Conservation (phyloP, 2,329 filamentous ascomycete genomes). For the Claviceps quebecensis region DNA sequence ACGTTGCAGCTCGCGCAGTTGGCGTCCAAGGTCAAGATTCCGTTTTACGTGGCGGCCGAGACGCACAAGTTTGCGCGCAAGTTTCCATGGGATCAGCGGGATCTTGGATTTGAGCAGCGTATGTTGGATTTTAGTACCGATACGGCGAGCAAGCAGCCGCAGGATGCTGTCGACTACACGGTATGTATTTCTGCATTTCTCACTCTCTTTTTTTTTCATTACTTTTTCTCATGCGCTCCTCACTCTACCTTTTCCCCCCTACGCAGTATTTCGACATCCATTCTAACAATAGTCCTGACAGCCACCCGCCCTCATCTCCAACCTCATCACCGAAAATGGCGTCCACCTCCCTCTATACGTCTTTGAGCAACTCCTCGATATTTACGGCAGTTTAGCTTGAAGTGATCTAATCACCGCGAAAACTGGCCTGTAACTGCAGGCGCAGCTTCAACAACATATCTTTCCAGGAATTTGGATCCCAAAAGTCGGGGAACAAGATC, state of each 20-base stretch:
- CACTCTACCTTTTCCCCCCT: too few relatives aligned
- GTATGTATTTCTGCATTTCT: slow-evolving; percentile 27
- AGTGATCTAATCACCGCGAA: not conserved
- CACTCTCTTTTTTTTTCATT: not conserved
- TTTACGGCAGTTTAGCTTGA: slow-evolving; percentile 28
- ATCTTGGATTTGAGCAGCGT: slow-evolving; percentile 65
- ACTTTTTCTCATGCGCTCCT: too few relatives aligned
- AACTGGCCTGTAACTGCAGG: too few relatives aligned
- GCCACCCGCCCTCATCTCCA: slow-evolving; percentile 55
- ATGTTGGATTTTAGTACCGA: slow-evolving; percentile 59
- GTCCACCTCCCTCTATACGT: slow-evolving; percentile 57
- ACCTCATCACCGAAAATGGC: slow-evolving; percentile 63
- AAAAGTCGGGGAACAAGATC: too few relatives aligned
- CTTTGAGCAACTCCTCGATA: slow-evolving; percentile 56
- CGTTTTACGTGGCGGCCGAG: slow-evolving; percentile 85
- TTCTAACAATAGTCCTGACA: slow-evolving; percentile 16
- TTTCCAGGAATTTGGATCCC: too few relatives aligned
- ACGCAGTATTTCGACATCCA: not conserved
- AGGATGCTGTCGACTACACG: slow-evolving; percentile 56
- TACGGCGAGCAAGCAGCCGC: slow-evolving; percentile 27
- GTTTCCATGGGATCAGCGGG: slow-evolving; percentile 69
- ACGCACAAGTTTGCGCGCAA: slow-evolving; percentile 93
- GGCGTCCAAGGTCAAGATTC: slow-evolving; percentile 53
- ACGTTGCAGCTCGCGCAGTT: slow-evolving; percentile 75
- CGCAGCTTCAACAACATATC: too few relatives aligned